Evolutionary conservation across 2,329 filamentous ascomycete species (phyloP).

Genomic region (Mycosphaerella sp.): DNA sequence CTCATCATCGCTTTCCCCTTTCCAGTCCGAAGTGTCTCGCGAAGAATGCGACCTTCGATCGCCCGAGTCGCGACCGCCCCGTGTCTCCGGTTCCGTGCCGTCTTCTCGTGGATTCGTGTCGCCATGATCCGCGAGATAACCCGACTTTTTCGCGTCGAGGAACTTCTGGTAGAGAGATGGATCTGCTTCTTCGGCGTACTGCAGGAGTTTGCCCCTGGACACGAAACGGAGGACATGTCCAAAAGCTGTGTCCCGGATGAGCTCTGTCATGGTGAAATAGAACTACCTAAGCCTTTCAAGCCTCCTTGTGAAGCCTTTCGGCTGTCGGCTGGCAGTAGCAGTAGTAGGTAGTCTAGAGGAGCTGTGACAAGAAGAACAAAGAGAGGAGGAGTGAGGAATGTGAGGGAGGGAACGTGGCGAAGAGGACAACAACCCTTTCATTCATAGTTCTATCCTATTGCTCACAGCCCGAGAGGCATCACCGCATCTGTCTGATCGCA

Average conservation of each 20-base stretch:
- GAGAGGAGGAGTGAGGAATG: too few relatives aligned
- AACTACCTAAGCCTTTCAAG: neutral
- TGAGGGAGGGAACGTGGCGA: too few relatives aligned
- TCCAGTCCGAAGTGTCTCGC: slow-evolving; percentile 17
- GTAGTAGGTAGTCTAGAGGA: too few relatives aligned
- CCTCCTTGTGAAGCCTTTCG: neutral
- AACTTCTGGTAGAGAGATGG: slow-evolving; percentile 45
- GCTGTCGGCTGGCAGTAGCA: too few relatives aligned
- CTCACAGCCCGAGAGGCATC: too few relatives aligned
- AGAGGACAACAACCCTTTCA: too few relatives aligned
- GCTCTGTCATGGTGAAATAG: slow-evolving; percentile 28
- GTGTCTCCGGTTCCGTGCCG: slow-evolving; percentile 22
- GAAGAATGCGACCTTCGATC: slow-evolving; percentile 8
- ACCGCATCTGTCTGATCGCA: too few relatives aligned
- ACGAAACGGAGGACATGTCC: slow-evolving; percentile 44
- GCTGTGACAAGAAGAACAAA: too few relatives aligned
- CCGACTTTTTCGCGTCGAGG: slow-evolving; percentile 47
- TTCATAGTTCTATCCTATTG: too few relatives aligned
- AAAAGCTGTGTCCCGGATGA: slow-evolving; percentile 43
- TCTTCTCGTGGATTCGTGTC: slow-evolving; percentile 35
- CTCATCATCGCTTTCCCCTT: slow-evolving; percentile 2
- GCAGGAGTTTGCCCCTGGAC: slow-evolving; percentile 39
- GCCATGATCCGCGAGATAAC: slow-evolving; percentile 44
- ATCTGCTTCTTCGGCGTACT: slow-evolving; percentile 47
- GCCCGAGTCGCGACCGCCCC: neutral